Conservation (phyloP, 495 filamentous ascomycete genomes). For the Hyaloscypha finlandica region DNA sequence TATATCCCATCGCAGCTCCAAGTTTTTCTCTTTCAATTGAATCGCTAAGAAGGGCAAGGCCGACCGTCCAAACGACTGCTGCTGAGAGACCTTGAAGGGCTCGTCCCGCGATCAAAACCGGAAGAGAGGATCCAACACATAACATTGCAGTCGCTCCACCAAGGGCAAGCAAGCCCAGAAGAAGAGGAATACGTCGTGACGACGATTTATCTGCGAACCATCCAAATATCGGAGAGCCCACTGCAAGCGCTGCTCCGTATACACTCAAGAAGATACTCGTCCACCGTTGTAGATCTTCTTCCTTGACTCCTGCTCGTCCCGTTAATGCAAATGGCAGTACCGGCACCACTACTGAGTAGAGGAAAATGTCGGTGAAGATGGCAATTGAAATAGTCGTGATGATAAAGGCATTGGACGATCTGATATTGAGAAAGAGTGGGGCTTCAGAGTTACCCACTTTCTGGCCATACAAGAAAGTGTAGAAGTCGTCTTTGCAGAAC, state of each 20-base stretch:
- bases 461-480: conserved; percentile 27
- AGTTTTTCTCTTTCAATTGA: conserved; percentile 66
- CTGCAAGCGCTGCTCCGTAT: conserved; percentile 73
- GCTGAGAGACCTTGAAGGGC: conserved; percentile 76
- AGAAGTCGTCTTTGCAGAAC: conserved; percentile 22
- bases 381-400: conserved; percentile 37
- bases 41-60: conserved; percentile 76
- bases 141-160: conserved; percentile 70
- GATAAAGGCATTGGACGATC: conserved; percentile 27
- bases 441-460: conserved; percentile 22
- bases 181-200: conserved; percentile 67
- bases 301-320: conserved; percentile 56
- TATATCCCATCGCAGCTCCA: conserved; percentile 75
- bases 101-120: conserved; percentile 65
- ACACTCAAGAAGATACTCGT: conserved; percentile 75
- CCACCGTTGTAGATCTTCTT: conserved; percentile 67
- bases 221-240: conserved; percentile 32
- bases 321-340: conserved; percentile 81
- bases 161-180: conserved; percentile 71
- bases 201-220: conserved; percentile 59
- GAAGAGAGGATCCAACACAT: conserved; percentile 67
- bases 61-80: conserved; percentile 77
- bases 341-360: conserved; percentile 33
- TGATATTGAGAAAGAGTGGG: conserved; percentile 24
- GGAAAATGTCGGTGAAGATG: conserved; percentile 41